phyloP scores from a whole-genome alignment of 2,329 filamentous ascomycete species.

The Aspergillus clavatus region DNA sequence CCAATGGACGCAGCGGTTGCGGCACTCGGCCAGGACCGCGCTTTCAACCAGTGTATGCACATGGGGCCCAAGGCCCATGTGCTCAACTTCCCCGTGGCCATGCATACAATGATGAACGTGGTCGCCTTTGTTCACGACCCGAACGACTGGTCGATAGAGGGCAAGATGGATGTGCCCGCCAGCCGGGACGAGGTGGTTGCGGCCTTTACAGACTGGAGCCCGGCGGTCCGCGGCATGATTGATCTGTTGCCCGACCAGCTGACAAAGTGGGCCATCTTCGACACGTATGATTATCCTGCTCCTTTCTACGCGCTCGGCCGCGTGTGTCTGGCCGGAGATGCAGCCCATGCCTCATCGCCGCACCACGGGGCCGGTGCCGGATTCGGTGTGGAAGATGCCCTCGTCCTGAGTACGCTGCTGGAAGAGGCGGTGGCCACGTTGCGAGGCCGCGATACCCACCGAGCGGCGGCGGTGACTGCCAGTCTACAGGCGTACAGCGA shows the following conservation, averaged over 20 bases:
- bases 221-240: conserved; percentile 41
- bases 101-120: conserved; percentile 20
- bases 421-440: conserved; percentile 1
- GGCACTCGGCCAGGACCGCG: conserved; percentile 47
- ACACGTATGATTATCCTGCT: conserved; percentile 5
- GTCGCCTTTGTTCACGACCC: conserved; percentile 21
- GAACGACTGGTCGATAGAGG: conserved; percentile 14
- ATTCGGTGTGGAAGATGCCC: conserved; percentile 9
- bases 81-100: conserved; percentile 48
- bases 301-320: conserved; percentile 1
- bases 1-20: conserved; percentile 52
- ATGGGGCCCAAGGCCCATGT: conserved; percentile 55
- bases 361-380: conserved; percentile 10
- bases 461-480: no score
- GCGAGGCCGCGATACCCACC: no score
- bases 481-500: no score
- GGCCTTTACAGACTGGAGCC: conserved; percentile 20
- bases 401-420: conserved; percentile 5
- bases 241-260: conserved; percentile 42
- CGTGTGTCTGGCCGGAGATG: conserved; percentile 10
- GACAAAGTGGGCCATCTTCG: conserved; percentile 8
- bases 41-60: conserved; percentile 51
- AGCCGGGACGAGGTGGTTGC: conserved; percentile 9
- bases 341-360: conserved; percentile 10
- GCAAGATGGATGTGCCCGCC: conserved; percentile 13